Evolutionary conservation across 2,329 filamentous ascomycete species (phyloP), one percentile per base, ranked within the genome.

Genomic region (Amylocarpus encephaloides): DNA sequence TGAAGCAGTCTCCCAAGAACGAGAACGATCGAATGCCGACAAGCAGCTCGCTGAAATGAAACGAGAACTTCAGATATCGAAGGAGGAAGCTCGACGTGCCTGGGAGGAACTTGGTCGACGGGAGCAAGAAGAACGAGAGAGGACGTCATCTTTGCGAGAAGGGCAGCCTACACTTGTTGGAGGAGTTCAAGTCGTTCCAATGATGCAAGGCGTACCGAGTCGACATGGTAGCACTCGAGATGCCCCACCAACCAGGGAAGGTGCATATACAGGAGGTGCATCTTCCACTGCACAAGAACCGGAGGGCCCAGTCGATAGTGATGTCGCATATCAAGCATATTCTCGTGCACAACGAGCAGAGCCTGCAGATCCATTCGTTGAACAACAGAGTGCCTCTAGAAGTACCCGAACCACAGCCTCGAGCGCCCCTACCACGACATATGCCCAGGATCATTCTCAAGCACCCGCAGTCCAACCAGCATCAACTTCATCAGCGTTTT

Each of bases 91-190:
- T 7, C 83, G 92, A 33, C 82, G 93, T 50, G 93, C 93, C 1
- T 98, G 93, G 93, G 93, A 98, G 71, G 93, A 97, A 68, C 80
- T 98, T 1, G 93, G 93, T 19, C 80, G 92, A 46, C 82, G 90
- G 46, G 93, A 97, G 68, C 89, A 96, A 64, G 88, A 94, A 68
- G 92, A 96, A 68, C 82, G 92, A 5, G 91, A 96, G 56, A 80
- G 88, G 41, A 93, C 88, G 1, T 77, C 82, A 26, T 90, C 88
- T n/a, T 73, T 98, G 19, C 84, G 93, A 62, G 86, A 87, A 55
- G 93, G 93, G 6, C 83, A 90, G 53, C 88, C 92, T 12, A 96
- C 90, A 1, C 76, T 94, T 43, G 87, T 98, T 7, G 90, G 91
- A 43, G 92, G 92, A 38, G 89, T 97, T 11, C 91, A 96, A 64